Evolutionary conservation across 2,329 filamentous ascomycete genomes (phyloP), one percentile per base, ranked within the genome.

Genomic region (Cladophialophora bantiana): DNA sequence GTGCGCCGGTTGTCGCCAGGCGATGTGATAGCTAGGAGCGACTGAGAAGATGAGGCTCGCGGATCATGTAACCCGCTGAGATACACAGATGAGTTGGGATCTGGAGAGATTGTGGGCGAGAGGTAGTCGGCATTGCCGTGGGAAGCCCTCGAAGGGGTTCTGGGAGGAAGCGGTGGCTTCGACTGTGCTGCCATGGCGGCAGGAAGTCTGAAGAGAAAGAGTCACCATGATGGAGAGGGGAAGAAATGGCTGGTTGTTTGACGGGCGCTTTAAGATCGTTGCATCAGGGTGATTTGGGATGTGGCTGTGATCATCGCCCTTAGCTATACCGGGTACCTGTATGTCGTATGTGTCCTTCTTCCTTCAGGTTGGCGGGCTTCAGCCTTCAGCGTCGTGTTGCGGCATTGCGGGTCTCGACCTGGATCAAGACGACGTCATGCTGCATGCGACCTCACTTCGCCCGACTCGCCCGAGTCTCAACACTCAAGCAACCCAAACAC

Each of bases 1-100:
- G 83, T 85, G 58, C 87, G 80, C 45, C 74, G 70, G 31, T 52
- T 59, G n/a, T 64, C 57, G 32, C 67, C 67, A 34, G 74, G 70
- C 31, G 76, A 78, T 38, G 73, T 70, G 72, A 61, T 75, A 71
- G 66, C 70, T 71, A 56, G 73, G 73, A 68, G 75, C 72, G 70
- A 76, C 70, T 69, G 74, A 73, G 64, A 70, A 74, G 70, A 78
- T 69, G 73, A 73, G 4, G 71, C 62, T 59, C 72, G 67, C 26
- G 68, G 68, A 55, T 74, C 73, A 40, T 72, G 20, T 59, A 45
- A 71, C 31, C 76, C 77, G 74, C 58, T 66, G 18, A 59, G 38
- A 59, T 65, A 68, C 9, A 50, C 12, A 53, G 54, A 42, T 10
- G 54, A 50, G 45, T 38, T 55, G 36, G 20, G 55, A 59, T 20